phyloP scores from a whole-genome alignment of 139 green algal genomes.

The Chlorella ohadii region DNA sequence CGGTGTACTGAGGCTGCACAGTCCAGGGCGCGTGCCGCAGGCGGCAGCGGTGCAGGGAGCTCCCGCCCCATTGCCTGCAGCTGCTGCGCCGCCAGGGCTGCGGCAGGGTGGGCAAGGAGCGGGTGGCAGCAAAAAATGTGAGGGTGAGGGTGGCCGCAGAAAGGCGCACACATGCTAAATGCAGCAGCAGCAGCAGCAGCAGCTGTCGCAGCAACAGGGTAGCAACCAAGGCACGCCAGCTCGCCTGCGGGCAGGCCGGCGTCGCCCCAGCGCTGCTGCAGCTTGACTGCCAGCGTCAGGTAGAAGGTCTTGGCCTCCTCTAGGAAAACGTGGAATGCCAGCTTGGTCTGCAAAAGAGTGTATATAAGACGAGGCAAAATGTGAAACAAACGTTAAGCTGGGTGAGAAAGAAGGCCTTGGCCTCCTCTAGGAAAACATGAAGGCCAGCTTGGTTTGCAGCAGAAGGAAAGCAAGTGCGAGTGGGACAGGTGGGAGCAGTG shows the following conservation, averaged over 20 bases:
- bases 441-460: constrained; percentile 50
- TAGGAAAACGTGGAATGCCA: constrained; percentile 70
- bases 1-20: constrained; percentile 47
- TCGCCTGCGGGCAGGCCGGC: constrained; percentile 33
- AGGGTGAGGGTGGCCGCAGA: too few relatives aligned
- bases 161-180: too few relatives aligned
- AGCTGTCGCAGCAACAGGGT: too few relatives aligned
- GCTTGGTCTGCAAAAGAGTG: constrained; percentile 11
- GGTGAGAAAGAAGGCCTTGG: constrained; percentile 63
- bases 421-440: constrained; percentile 71
- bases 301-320: constrained; percentile 72
- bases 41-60: background rate
- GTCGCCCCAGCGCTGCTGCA: constrained; percentile 59
- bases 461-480: too few relatives aligned
- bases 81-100: constrained; percentile 22
- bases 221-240: too few relatives aligned
- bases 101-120: background rate
- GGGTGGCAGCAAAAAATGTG: background rate
- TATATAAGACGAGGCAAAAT: too few relatives aligned
- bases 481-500: too few relatives aligned
- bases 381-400: too few relatives aligned
- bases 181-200: too few relatives aligned
- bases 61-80: background rate
- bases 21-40: background rate
- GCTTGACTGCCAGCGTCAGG: constrained; percentile 53